Evolutionary conservation across 306 rosid species (phyloP).

Genomic region (Macrotyloma uniflorum): DNA sequence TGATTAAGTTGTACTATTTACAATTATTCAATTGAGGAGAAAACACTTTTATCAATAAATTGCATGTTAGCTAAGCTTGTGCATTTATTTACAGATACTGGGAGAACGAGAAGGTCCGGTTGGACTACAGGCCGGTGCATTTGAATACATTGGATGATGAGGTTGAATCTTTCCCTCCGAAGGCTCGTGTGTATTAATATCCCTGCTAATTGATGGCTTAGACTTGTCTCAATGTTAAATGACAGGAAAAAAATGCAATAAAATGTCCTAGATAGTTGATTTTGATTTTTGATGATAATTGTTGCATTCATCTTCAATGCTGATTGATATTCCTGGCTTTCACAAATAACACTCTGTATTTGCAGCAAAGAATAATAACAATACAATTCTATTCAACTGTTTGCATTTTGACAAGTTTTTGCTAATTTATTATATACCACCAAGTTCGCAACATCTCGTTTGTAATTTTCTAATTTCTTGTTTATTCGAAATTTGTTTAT

Average conservation of each 20-base stretch:
- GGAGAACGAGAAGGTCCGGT: conserved; percentile 80
- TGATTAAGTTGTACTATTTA: conserved; percentile 9
- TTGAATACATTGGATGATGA: conserved; percentile 88
- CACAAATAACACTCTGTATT: conserved; percentile 39
- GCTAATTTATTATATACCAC: background rate
- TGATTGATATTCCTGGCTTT: conserved; percentile 41
- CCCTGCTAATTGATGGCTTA: conserved; percentile 15
- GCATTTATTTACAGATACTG: conserved; percentile 66
- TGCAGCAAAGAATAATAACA: conserved; percentile 37
- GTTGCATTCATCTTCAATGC: conserved; percentile 42
- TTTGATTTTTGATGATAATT: conserved; percentile 43
- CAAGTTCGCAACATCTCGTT: background rate
- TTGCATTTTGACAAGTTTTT: conserved; percentile 1
- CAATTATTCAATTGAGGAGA: conserved; percentile 1
- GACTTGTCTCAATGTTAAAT: conserved; percentile 29
- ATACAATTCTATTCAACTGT: background rate
- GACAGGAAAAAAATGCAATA: conserved; percentile 35
- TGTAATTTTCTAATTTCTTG: background rate
- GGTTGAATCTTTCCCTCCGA: conserved; percentile 88
- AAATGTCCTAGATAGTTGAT: conserved; percentile 42
- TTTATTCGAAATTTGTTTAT: background rate
- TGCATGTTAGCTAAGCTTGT: conserved; percentile 23
- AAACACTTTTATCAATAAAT: background rate
- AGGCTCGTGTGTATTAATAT: conserved; percentile 88
- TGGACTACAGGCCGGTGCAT: conserved; percentile 95